These are phyloP conservation scores for Lyophyllum atratum DNA, from an alignment of 768 basidiomycete species.

Conservation along the genomic window DNA sequence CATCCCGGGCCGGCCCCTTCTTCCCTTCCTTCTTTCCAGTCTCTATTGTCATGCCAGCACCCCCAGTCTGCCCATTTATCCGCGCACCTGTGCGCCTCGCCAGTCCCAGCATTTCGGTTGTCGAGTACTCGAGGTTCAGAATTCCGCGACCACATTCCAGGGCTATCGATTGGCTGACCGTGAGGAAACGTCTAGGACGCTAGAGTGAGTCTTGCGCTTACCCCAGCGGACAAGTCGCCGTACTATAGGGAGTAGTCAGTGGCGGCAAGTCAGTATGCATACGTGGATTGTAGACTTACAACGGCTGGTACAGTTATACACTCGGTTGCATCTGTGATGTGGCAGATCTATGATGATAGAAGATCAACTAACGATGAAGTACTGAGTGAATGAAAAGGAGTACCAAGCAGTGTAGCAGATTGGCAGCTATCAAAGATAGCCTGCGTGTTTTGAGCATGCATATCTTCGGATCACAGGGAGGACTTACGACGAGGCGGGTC, in stretches of 20 bases:
- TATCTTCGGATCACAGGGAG: not conserved
- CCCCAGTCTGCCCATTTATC: no score
- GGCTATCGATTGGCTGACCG: no score
- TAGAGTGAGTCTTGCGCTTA: no score
- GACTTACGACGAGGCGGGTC: not conserved
- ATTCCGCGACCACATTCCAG: no score
- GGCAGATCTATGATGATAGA: not conserved
- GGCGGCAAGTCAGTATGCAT: not conserved
- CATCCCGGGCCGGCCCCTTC: no score
- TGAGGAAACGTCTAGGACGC: no score
- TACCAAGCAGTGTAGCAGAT: not conserved
- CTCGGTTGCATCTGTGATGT: not conserved
- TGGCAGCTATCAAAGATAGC: not conserved
- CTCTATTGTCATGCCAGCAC: no score
- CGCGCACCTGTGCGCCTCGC: no score
- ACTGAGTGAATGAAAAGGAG: not conserved
- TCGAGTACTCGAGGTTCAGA: no score
- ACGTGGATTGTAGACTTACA: not conserved
- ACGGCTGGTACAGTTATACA: not conserved
- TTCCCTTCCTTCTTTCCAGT: no score
- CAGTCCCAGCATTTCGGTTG: no score
- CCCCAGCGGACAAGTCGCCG: not conserved
- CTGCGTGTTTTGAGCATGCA: not conserved
- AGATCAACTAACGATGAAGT: not conserved
- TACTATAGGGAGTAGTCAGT: not conserved